phyloP scores from a whole-genome alignment of 768 basidiomycete species.

The Xerocomellus amylosporus region DNA sequence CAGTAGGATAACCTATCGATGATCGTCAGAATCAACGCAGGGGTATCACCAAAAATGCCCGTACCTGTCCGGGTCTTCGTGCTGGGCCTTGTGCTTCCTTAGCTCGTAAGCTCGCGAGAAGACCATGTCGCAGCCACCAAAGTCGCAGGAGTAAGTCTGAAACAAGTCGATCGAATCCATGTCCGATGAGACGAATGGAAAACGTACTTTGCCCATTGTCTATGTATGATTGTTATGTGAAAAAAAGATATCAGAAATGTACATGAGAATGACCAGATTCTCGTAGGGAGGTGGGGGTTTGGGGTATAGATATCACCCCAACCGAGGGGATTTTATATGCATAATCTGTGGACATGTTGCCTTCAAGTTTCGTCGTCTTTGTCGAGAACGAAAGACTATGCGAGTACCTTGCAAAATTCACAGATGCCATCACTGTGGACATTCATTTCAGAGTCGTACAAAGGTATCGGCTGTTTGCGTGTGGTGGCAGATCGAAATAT shows the following conservation, averaged over 20 bases:
- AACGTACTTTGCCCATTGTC: background rate
- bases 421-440: background rate
- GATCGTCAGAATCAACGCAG: background rate
- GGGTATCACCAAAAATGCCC: background rate
- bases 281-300: background rate
- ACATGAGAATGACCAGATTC: conserved; percentile 10
- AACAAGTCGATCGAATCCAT: background rate
- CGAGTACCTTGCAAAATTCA: background rate
- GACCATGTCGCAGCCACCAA: conserved; percentile 1
- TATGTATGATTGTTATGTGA: background rate
- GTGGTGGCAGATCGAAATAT: background rate
- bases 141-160: conserved; percentile 10
- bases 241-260: background rate
- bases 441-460: background rate
- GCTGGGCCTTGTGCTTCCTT: conserved; percentile 11
- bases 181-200: background rate
- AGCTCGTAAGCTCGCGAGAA: conserved; percentile 8
- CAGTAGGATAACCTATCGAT: conserved; percentile 11
- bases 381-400: background rate
- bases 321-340: background rate
- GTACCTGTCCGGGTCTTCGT: conserved; percentile 8
- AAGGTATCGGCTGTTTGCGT: background rate
- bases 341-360: background rate
- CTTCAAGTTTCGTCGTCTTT: background rate
- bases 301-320: background rate